Percentiles rank a stretch among this genome's conserved stretches.
Evolutionary conservation across 257 asterid genomes (phyloP).

Genomic region (Solanum tarapatanum): DNA sequence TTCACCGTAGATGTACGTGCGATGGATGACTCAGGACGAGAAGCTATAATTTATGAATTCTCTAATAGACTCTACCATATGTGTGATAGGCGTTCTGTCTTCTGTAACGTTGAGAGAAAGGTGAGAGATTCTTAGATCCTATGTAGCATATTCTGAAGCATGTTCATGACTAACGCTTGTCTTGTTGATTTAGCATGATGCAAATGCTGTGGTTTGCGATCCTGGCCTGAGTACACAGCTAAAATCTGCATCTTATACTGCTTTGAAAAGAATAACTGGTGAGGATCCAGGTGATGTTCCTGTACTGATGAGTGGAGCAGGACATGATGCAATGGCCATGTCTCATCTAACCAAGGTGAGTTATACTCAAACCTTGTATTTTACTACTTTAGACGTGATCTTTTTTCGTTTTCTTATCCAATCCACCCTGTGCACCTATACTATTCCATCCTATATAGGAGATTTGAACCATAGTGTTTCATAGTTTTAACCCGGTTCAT

Average conservation of each 20-base stretch:
- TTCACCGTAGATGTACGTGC: constrained; percentile 91
- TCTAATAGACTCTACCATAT: constrained; percentile 55
- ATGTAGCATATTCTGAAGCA: background rate
- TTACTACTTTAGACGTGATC: background rate
- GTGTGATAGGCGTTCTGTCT: constrained; percentile 71
- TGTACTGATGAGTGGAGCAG: constrained; percentile 94
- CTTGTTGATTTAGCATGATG: constrained; percentile 59
- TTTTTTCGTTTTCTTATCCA: background rate
- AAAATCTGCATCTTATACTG: constrained; percentile 53
- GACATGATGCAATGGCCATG: constrained; percentile 99
- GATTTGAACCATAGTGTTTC: background rate
- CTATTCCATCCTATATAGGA: background rate
- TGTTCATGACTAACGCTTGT: background rate
- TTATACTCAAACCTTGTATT: background rate
- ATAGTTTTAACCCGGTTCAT: background rate
- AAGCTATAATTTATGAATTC: constrained; percentile 68
- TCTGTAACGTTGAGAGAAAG: constrained; percentile 76
- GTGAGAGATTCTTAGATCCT: constrained; percentile 14
- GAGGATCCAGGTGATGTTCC: constrained; percentile 57
- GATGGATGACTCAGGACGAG: constrained; percentile 83
- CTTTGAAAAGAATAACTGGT: constrained; percentile 40
- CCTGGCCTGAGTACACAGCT: constrained; percentile 56
- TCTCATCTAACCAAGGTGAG: constrained; percentile 78
- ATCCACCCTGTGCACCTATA: background rate
- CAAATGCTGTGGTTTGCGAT: constrained; percentile 71